Evolutionary conservation across 192 early-diverging fungal species (phyloP), one percentile per base, ranked within the genome.

Genomic region (Cladochytrium replicatum): DNA sequence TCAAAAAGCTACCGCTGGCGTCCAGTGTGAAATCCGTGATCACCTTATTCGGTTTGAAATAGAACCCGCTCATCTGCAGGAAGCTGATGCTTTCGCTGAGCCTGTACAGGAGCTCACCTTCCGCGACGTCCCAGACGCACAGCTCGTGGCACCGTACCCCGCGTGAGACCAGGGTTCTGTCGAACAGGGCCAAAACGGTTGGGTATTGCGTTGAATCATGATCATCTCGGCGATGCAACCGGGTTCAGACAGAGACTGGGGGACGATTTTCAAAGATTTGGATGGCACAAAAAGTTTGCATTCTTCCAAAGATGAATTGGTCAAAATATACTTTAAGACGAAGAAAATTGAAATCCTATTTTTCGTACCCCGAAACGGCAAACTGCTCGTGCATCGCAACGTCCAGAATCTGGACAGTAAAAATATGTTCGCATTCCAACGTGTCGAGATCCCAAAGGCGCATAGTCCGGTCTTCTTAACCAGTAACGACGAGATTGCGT

Each of bases 291-390:
- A 37, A 37, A 63, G 58, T 22, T n/a, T n/a, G 32, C 32, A 8
- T 43, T 46, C 41, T 63, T 63, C 61, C 57, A 7, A 0, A 11
- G 13, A 19, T 42, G 43, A 22, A 11, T 52, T 23, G 8, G 25
- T n/a, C n/a, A n/a, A n/a, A n/a, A n/a, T n/a, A n/a, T n/a, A n/a
- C n/a, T n/a, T n/a, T n/a, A n/a, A n/a, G n/a, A n/a, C n/a, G n/a
- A n/a, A n/a, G n/a, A n/a, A n/a, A n/a, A n/a, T n/a, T n/a, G n/a
- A n/a, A n/a, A n/a, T n/a, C n/a, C n/a, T n/a, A n/a, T n/a, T n/a
- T n/a, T n/a, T n/a, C n/a, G n/a, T 24, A 63, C 61, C 61, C 58
- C 61, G 46, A 63, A 63, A 30, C 61, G 55, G 29, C 61, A 63
- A 17, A 63, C 61, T 51, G 27, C 22, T 58, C 54, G 30, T 52